Base-by-base conservation (phyloP, 768 basidiomycete species). In the Suillus fuscotomentosus region DNA sequence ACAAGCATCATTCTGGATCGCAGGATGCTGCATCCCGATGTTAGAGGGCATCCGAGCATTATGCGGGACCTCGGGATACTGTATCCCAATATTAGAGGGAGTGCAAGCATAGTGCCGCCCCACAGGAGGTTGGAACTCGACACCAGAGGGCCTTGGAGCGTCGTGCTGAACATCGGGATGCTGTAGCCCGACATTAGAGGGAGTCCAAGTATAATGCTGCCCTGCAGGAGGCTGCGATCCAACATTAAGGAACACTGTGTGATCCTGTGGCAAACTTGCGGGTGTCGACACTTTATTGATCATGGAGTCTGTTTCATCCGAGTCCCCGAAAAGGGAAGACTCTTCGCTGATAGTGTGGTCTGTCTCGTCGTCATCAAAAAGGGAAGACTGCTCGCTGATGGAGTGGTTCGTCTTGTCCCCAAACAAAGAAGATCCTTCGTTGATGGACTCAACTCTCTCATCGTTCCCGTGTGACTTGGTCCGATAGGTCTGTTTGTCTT, bases 401-500 rank as follows among this genome's bases (percentile, higher is more conserved):
- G 42, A 20, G 45, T n/a, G 45, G 4, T n/a, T 9, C 3, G 20
- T 47, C 4, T 47, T 10, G 10, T n/a, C n/a, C 10, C n/a, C 10
- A 10, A n/a, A 47, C 47, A 48, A 4, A 5, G 47, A 22, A 22
- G 47, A 48, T 22, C 22, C 47, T 13, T 22, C n/a, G n/a, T n/a
- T 22, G n/a, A 50, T 50, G 48, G 22, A 24, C 2, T 50, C 5
- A 3, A 9, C 24, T 24, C 67, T 63, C 17, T 75, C 65, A 50
- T 24, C 48, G 45, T 47, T 24, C 39, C 66, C 60, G 42, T 66
- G 61, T 60, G 75, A 67, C 43, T 75, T 22, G 11, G 59, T 27
- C 31, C 73, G 70, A 24, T 77, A 71, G 48, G 76, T 73, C 60
- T 71, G 69, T 43, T 70, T 59, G n/a, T 63, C 59, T 24, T 61